Evolutionary conservation across 306 rosid genomes (phyloP).

Genomic region (Cyamopsis tetragonoloba): DNA sequence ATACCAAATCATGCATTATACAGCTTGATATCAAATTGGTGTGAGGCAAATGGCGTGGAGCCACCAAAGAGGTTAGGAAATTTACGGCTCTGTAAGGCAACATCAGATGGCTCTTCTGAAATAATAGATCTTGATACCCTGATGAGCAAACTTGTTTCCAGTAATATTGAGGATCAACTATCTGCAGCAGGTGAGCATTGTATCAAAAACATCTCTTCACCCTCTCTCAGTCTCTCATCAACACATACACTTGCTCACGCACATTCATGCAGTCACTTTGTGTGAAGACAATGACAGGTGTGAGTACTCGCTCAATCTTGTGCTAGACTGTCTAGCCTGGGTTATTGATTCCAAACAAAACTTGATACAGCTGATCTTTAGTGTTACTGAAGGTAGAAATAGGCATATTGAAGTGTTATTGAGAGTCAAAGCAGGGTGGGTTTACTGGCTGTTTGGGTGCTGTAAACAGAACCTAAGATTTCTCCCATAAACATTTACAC

Average conservation of each 20-base stretch:
- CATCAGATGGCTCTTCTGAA: slow-evolving; percentile 54
- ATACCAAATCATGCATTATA: slow-evolving; percentile 79
- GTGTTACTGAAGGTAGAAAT: not conserved
- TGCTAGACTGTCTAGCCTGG: not conserved
- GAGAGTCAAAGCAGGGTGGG: not conserved
- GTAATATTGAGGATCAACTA: slow-evolving; percentile 49
- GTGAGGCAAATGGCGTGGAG: slow-evolving; percentile 72
- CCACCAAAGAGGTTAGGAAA: slow-evolving; percentile 59
- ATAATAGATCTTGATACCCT: slow-evolving; percentile 48
- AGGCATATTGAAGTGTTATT: slow-evolving; percentile 4
- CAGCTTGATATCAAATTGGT: slow-evolving; percentile 80
- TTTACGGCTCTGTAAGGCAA: slow-evolving; percentile 40
- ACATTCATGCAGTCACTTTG: not conserved
- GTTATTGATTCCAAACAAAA: not conserved
- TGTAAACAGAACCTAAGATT: not conserved
- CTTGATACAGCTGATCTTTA: not conserved
- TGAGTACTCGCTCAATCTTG: not conserved
- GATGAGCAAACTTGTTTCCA: slow-evolving; percentile 53
- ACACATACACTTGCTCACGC: not conserved
- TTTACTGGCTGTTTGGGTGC: not conserved
- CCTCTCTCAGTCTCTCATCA: not conserved
- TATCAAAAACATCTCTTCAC: not conserved
- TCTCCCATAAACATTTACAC: too few species aligned
- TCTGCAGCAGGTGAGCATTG: slow-evolving; percentile 62
- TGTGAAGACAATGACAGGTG: not conserved